Evolutionary conservation across 1,284 basidiomycete species (phyloP).

Genomic region (Wolfiporia cocos): DNA sequence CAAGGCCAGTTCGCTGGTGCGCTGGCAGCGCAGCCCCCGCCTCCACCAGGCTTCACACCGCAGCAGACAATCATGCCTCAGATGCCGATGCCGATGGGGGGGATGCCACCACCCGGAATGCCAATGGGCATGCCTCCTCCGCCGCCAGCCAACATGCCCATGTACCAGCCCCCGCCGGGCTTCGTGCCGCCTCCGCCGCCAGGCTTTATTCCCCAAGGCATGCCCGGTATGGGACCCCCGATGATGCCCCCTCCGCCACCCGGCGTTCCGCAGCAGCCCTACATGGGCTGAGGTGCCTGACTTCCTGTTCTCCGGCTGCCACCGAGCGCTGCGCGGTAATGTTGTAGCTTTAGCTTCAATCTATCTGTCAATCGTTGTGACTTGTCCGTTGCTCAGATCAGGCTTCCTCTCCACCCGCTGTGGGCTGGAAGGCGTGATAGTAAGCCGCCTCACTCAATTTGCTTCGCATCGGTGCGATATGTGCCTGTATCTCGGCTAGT

Average conservation of each 20-base stretch:
- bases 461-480: too few species aligned
- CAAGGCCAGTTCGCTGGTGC: constrained; percentile 88
- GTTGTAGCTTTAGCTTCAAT: constrained; percentile 10
- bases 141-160: constrained; percentile 20
- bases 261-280: constrained; percentile 21
- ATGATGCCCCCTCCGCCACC: constrained; percentile 28
- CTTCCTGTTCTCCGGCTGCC: neutral
- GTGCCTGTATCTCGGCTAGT: too few species aligned
- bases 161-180: constrained; percentile 21
- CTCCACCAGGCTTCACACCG: constrained; percentile 61
- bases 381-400: too few species aligned
- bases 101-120: constrained; percentile 25
- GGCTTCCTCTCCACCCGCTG: too few species aligned
- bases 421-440: too few species aligned
- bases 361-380: too few species aligned
- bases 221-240: constrained; percentile 24
- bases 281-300: constrained; percentile 9
- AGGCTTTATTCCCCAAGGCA: constrained; percentile 38
- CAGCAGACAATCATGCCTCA: constrained; percentile 56
- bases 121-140: constrained; percentile 39
- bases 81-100: constrained; percentile 32
- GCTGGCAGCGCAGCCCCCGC: constrained; percentile 65
- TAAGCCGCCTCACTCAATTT: too few species aligned
- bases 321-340: constrained; percentile 13
- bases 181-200: constrained; percentile 57